phyloP scores from a whole-genome alignment of 2,329 filamentous ascomycete species.

The Intubia oerlemansii region DNA sequence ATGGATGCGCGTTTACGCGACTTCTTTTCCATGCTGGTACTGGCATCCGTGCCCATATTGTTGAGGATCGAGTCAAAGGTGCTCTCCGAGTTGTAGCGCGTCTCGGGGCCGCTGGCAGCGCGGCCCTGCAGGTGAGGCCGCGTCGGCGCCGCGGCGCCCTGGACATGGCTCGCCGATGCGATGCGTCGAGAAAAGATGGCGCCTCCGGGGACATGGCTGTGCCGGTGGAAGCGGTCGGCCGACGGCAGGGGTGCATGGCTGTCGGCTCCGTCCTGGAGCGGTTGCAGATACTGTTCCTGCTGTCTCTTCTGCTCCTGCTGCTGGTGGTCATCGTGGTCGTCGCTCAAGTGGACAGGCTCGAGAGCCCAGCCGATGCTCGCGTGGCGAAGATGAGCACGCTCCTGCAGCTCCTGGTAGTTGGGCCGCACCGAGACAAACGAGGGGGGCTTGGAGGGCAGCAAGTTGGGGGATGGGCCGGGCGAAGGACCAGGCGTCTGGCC shows the following conservation, averaged over 20 bases:
- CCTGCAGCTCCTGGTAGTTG: constrained; percentile 6
- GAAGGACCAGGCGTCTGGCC: too few relatives aligned
- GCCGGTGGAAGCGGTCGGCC: constrained; percentile 6
- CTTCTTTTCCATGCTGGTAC: too few relatives aligned
- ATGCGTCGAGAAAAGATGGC: background rate
- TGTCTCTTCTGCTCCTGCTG: constrained; percentile 5
- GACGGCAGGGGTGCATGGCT: background rate
- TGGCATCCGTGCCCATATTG: constrained; percentile 13
- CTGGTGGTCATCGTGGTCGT: constrained; percentile 3
- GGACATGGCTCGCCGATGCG: background rate
- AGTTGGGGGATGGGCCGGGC: too few relatives aligned
- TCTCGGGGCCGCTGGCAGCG: background rate
- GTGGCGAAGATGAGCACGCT: constrained; percentile 11
- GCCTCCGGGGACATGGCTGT: too few relatives aligned
- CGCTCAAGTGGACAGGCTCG: constrained; percentile 12
- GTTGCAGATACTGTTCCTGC: too few relatives aligned
- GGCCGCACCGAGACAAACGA: too few relatives aligned
- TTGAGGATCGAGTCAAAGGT: constrained; percentile 17
- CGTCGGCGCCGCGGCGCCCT: background rate
- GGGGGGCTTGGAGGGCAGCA: too few relatives aligned
- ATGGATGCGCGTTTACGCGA: too few relatives aligned
- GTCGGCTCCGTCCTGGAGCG: too few relatives aligned
- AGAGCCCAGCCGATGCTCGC: constrained; percentile 15
- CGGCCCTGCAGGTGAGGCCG: background rate
- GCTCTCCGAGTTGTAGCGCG: constrained; percentile 2